Evolutionary conservation across 495 filamentous ascomycete genomes (phyloP).

Genomic region (Chaetomium fimeti): DNA sequence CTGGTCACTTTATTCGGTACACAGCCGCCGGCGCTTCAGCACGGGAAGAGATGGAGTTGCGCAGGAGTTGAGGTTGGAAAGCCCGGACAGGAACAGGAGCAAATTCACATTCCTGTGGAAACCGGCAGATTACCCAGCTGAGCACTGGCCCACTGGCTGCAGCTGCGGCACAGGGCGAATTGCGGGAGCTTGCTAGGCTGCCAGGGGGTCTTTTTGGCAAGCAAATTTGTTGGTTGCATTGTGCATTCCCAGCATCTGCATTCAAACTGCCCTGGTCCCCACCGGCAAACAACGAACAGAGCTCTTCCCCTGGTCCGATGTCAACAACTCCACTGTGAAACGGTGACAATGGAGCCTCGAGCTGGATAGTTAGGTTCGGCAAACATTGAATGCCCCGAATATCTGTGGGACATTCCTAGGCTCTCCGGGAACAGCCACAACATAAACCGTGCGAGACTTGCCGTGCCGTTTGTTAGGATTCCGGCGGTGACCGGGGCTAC

Average conservation of each 20-base stretch:
- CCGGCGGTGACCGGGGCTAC: conserved; percentile 14
- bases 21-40: conserved; percentile 15
- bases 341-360: not conserved
- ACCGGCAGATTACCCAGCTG: conserved; percentile 38
- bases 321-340: not conserved
- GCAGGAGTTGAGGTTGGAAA: conserved; percentile 16
- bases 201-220: conserved; percentile 24
- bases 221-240: conserved; percentile 18
- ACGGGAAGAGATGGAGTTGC: conserved; percentile 7
- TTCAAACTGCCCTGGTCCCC: not conserved
- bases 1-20: conserved; percentile 7
- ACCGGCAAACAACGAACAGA: not conserved
- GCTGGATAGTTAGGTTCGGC: not conserved
- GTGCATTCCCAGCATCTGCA: conserved; percentile 3
- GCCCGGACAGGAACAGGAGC: conserved; percentile 21
- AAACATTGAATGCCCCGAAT: not conserved
- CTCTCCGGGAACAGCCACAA: not conserved
- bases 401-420: not conserved
- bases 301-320: not conserved
- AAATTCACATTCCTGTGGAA: conserved; percentile 43
- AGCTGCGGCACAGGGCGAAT: conserved; percentile 26
- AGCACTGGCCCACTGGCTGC: conserved; percentile 34
- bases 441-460: not conserved
- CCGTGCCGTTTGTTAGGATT: conserved; percentile 4
- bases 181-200: conserved; percentile 18